Base-by-base conservation (phyloP, 106 monocot species). In the Hemerocallis citrina region DNA sequence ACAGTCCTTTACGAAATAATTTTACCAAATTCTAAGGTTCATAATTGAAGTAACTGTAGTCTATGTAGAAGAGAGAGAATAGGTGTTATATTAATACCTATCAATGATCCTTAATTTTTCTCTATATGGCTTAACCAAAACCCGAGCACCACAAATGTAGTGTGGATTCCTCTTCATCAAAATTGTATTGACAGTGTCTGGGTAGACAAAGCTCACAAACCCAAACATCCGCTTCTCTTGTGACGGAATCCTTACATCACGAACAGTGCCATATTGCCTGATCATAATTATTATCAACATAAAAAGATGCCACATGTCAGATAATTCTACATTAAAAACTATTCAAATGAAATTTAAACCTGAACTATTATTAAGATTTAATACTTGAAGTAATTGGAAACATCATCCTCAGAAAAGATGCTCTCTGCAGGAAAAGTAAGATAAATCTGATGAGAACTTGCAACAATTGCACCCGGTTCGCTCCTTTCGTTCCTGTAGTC, bases 201-300 rank as follows among this genome's bases (percentile, higher is more conserved):
- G 43, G 27, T 77, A 74, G 4, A 71, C 21, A 56, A 95, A 95
- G 64, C 80, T 86, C 52, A 95, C 94, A 72, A 95, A 95, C 11
- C 94, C 94, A 72, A 80, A 95, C 94, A 95, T 95, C 17, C 89
- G 64, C 42, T 83, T 78, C 63, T 82, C 75, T 36, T 86, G 89
- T 13, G 35, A 56, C 21, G 89, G 89, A 68, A 95, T 86, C 68
- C 94, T 79, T 21, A 95, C 94, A 68, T 72, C 80, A 10, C 50
- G 68, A 69, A 95, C 89, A 31, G 89, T 77, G 1, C 94, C 94
- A 69, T 66, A 95, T 31, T 76, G 75, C 8, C 89, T 95, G 58
- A 21, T 0, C 67, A 30, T 44, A 5, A 70, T 31, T 31, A 7
- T 32, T 24, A 7, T 29, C 37, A 16, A n/a, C 49, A 19, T 15